Percentiles rank a stretch among this genome's conserved stretches.
These are phyloP conservation scores for Trametes cingulata DNA, from an alignment of 768 basidiomycete species.

Conservation along the genomic window DNA sequence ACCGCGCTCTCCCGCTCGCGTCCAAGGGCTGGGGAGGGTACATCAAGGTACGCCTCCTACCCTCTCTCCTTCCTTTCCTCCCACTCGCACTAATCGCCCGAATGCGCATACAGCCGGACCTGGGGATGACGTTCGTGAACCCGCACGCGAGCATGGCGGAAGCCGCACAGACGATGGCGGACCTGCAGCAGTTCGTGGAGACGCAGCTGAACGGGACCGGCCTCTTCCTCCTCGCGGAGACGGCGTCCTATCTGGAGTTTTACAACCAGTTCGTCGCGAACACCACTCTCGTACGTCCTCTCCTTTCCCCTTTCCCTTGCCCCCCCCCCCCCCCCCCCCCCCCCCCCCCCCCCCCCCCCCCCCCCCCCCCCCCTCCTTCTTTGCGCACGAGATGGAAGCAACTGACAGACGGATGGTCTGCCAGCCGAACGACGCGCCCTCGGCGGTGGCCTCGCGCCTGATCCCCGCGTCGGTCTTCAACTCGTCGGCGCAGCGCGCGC, in stretches of 20 bases:
- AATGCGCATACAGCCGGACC: background rate
- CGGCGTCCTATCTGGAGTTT: background rate
- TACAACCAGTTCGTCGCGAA: background rate
- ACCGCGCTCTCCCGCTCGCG: background rate
- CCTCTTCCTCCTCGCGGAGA: background rate
- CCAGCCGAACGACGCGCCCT: background rate
- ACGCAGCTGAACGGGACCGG: background rate
- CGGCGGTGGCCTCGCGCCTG: background rate
- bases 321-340: background rate
- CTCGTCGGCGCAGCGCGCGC: background rate
- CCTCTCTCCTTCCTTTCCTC: background rate
- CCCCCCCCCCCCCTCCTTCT: background rate
- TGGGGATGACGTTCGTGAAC: background rate
- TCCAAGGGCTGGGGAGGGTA: slow-evolving; percentile 4
- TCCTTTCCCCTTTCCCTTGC: too few relatives aligned
- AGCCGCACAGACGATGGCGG: background rate
- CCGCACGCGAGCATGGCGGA: background rate
- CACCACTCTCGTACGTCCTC: background rate
- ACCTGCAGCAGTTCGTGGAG: background rate
- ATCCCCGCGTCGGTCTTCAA: slow-evolving; percentile 3
- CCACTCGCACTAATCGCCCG: background rate
- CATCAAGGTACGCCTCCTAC: background rate
- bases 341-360: too few relatives aligned
- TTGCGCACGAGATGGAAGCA: background rate
- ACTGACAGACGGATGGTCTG: background rate